Conservation (phyloP, 2,329 filamentous ascomycete species). For the Podosphaera fusca region DNA sequence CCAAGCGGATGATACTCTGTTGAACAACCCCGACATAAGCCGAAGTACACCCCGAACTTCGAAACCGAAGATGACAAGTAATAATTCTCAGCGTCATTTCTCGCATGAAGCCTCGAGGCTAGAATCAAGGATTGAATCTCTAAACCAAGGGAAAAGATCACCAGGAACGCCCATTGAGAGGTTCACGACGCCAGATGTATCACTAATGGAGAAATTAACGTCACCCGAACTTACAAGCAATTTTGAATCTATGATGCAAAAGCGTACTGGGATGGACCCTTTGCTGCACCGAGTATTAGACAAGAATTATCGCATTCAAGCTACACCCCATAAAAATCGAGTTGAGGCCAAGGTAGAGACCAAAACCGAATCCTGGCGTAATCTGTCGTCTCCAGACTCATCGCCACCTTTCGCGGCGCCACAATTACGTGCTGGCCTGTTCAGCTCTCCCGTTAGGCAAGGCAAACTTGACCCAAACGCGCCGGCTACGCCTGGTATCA, state of each 20-base stretch:
- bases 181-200: constrained; percentile 35
- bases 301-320: constrained; percentile 84
- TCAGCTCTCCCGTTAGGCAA: constrained; percentile 45
- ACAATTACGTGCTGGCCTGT: constrained; percentile 64
- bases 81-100: constrained; percentile 24
- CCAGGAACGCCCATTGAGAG: constrained; percentile 16
- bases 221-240: constrained; percentile 27
- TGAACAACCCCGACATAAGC: constrained; percentile 38
- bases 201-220: constrained; percentile 36
- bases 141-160: constrained; percentile 19
- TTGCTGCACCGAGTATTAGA: constrained; percentile 80
- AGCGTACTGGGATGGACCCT: constrained; percentile 35
- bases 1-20: constrained; percentile 36
- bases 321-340: constrained; percentile 50
- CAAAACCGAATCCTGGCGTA: constrained; percentile 14
- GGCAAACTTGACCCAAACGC: constrained; percentile 15
- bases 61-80: constrained; percentile 23
- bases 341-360: constrained; percentile 18
- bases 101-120: constrained; percentile 45
- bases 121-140: constrained; percentile 29
- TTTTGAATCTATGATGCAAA: constrained; percentile 18
- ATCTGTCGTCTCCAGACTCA: constrained; percentile 24
- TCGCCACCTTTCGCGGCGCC: constrained; percentile 63
- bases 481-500: constrained; percentile 59
- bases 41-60: constrained; percentile 45